Conservation (phyloP, 805 yeast genomes). For the Teunomyces atbi region DNA sequence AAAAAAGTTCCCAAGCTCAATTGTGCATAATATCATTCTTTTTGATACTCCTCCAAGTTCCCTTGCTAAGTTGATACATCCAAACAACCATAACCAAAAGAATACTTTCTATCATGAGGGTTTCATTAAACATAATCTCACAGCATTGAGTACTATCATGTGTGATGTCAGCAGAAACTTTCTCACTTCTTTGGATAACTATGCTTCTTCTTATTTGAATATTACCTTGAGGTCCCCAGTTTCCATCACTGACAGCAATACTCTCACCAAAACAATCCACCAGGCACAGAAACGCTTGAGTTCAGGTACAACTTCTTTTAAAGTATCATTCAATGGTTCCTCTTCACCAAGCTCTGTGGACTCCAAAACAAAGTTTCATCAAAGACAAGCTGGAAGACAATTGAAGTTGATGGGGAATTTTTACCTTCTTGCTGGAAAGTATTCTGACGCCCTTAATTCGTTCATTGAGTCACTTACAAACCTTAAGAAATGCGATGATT, state of each 20-base stretch:
- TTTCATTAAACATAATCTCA: slow-evolving; percentile 23
- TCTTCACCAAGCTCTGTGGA: slow-evolving; percentile 16
- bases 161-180: slow-evolving; percentile 72
- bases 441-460: slow-evolving; percentile 64
- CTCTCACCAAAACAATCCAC: slow-evolving; percentile 36
- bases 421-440: slow-evolving; percentile 76
- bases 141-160: slow-evolving; percentile 56
- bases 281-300: slow-evolving; percentile 43
- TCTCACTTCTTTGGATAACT: slow-evolving; percentile 59
- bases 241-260: slow-evolving; percentile 48
- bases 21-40: slow-evolving; percentile 53
- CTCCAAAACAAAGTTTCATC: slow-evolving; percentile 32
- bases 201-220: slow-evolving; percentile 72
- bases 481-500: slow-evolving; percentile 64
- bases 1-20: slow-evolving; percentile 48
- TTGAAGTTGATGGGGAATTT: slow-evolving; percentile 74
- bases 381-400: slow-evolving; percentile 67
- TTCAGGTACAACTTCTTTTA: slow-evolving; percentile 36
- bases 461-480: slow-evolving; percentile 70
- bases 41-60: slow-evolving; percentile 45
- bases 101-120: slow-evolving; percentile 24
- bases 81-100: slow-evolving; percentile 15
- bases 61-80: slow-evolving; percentile 5
- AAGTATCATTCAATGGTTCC: slow-evolving; percentile 22
- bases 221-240: slow-evolving; percentile 85